These are phyloP conservation scores for Pythium phragmitis DNA, from an alignment of 352 stramenopile genomes.

Conservation along the genomic window DNA sequence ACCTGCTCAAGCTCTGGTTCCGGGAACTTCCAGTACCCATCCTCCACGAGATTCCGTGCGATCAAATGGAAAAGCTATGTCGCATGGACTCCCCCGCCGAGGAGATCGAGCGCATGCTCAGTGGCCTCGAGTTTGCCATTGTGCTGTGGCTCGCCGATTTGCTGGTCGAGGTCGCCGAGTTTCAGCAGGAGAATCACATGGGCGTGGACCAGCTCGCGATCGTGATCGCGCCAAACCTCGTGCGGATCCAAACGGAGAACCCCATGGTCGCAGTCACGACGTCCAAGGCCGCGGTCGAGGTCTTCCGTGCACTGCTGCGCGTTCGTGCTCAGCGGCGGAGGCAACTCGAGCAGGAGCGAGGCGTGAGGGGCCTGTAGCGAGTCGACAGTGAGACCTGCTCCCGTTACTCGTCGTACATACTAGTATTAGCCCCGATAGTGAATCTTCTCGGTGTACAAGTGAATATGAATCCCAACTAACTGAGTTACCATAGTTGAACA, in stretches of 20 bases:
- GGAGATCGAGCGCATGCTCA: constrained; percentile 48
- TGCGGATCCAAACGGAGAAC: constrained; percentile 83
- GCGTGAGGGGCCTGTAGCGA: constrained; percentile 2
- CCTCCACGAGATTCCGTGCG: constrained; percentile 70
- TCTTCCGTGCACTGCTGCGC: constrained; percentile 59
- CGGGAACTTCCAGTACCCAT: constrained; percentile 81
- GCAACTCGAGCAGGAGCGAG: constrained; percentile 4
- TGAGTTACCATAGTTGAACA: neutral
- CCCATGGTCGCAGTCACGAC: constrained; percentile 82
- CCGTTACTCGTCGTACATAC: neutral
- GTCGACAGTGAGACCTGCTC: neutral
- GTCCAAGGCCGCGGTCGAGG: constrained; percentile 83
- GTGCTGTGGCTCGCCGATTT: constrained; percentile 86
- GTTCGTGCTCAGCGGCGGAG: constrained; percentile 32
- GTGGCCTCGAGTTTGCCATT: constrained; percentile 52
- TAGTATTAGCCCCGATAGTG: too few relatives aligned
- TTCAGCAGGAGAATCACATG: constrained; percentile 84
- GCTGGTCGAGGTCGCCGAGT: constrained; percentile 65
- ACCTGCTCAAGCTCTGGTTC: constrained; percentile 91
- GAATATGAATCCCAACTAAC: constrained; percentile 7
- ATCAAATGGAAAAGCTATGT: constrained; percentile 63
- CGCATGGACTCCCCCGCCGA: constrained; percentile 34
- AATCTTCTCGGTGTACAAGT: neutral
- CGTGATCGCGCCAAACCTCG: constrained; percentile 88
- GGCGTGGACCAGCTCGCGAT: constrained; percentile 89